Evolutionary conservation across 257 asterid genomes (phyloP), one percentile per base, ranked within the genome.

Genomic region (Ballota nigra): DNA sequence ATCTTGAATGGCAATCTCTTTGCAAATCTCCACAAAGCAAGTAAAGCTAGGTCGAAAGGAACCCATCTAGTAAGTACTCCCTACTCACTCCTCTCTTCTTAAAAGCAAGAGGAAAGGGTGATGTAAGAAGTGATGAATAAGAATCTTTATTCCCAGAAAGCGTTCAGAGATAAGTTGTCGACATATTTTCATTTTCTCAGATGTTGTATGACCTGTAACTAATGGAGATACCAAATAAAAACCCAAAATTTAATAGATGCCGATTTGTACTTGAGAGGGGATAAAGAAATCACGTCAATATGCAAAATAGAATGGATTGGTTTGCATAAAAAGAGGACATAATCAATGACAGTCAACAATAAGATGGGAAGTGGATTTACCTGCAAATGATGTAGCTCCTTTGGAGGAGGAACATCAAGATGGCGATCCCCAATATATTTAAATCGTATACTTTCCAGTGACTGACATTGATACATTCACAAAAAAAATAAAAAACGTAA

Each of bases 321-420:
- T 71, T 72, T 36, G 70, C 63, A 53, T 66, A 11, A 49, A 40
- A 13, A 29, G 58, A 41, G 69, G 28, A 47, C 43, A 47, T 6
- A 15, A 20, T 15, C 47, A 65, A 58, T n/a, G 23, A 36, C 47
- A 41, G 56, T 55, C 28, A 55, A 22, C 16, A 33, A 66, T 13
- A 0, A 40, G 52, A 66, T 33, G 62, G 49, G 60, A 16, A 57
- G 68, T 29, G 63, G 47, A 26, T 60, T 72, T 53, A 77, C 88
- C 84, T 81, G 86, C 49, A 84, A 18, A 74, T 81, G 83, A 71
- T 62, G 77, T 22, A 84, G 22, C 33, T 79, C 86, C 64, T 60
- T 31, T 59, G 80, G 53, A 66, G 75, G 68, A 66, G 72, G 68
- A 56, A 23, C 29, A 59, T 56, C 34, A 20, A 15, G 19, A 5